Conservation (phyloP, 441 rosid species). For the Adansonia madagascariensis region DNA sequence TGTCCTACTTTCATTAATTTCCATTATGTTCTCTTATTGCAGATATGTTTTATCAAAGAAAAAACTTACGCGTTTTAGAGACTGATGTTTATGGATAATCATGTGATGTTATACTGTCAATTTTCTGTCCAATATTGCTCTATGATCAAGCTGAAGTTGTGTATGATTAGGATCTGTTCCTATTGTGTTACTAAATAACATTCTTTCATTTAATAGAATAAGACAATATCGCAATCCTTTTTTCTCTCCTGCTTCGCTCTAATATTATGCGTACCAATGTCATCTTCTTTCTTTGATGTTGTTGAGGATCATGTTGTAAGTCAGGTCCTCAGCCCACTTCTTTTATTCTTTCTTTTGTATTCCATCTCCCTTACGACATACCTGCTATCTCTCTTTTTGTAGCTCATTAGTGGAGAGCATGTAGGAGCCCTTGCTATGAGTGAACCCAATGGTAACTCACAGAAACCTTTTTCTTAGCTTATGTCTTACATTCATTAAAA, state of each 20-base stretch:
- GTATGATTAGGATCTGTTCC: neutral
- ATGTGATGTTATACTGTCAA: neutral
- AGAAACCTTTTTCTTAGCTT: conserved; percentile 19
- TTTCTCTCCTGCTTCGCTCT: neutral
- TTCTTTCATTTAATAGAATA: neutral
- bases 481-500: neutral
- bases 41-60: neutral
- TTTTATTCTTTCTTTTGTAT: conserved; percentile 8
- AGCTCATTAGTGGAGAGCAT: conserved; percentile 98
- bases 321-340: neutral
- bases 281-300: conserved; percentile 8
- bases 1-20: neutral
- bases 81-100: neutral
- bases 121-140: conserved; percentile 9
- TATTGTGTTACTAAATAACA: neutral
- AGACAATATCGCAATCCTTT: neutral
- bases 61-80: neutral
- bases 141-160: conserved; percentile 2
- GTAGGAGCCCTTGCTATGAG: conserved; percentile 99
- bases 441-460: conserved; percentile 84
- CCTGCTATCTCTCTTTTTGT: conserved; percentile 38
- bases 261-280: neutral
- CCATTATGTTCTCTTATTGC: neutral
- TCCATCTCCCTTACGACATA: conserved; percentile 34
- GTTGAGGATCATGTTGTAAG: neutral